A percentile compares a stretch with the other conserved stretches of the same genome.
phyloP scores from a whole-genome alignment of 108 stramenopile genomes.

The Cyclotella choctawhatcheeana region DNA sequence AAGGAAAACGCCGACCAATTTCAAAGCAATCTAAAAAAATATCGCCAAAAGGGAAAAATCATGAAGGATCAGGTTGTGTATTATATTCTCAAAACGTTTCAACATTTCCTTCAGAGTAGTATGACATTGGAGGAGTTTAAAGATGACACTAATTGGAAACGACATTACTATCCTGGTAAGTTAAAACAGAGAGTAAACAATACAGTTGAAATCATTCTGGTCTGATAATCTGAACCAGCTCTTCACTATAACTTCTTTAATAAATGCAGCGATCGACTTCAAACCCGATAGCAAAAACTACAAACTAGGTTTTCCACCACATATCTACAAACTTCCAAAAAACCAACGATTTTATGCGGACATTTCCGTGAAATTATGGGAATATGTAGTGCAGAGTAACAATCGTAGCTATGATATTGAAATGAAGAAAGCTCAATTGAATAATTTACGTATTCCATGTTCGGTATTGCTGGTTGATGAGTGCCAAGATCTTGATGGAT shows the following conservation, averaged over 20 bases:
- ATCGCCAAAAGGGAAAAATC: neutral
- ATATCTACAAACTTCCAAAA: constrained; percentile 19
- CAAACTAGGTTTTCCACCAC: constrained; percentile 36
- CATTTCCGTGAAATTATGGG: constrained; percentile 26
- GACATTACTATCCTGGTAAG: constrained; percentile 17
- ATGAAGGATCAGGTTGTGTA: constrained; percentile 22
- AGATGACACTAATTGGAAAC: neutral
- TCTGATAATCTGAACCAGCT: neutral
- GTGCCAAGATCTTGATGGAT: constrained; percentile 52
- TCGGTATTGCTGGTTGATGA: constrained; percentile 52
- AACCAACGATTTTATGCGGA: constrained; percentile 44
- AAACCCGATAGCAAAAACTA: constrained; percentile 21
- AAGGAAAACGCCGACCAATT: too few species aligned
- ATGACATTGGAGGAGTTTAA: constrained; percentile 31
- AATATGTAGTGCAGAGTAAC: constrained; percentile 1
- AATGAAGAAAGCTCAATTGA: constrained; percentile 46
- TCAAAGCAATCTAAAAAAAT: constrained; percentile 2
- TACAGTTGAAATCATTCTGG: neutral
- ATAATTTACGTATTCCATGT: constrained; percentile 28
- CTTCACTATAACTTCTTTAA: neutral
- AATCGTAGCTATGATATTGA: constrained; percentile 30
- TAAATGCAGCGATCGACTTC: constrained; percentile 1
- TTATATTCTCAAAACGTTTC: constrained; percentile 38
- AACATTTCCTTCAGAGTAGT: constrained; percentile 19
- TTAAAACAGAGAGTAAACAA: neutral